These are phyloP conservation scores for Vanilla planifolia DNA, from an alignment of 106 monocot species.

Conservation along the genomic window DNA sequence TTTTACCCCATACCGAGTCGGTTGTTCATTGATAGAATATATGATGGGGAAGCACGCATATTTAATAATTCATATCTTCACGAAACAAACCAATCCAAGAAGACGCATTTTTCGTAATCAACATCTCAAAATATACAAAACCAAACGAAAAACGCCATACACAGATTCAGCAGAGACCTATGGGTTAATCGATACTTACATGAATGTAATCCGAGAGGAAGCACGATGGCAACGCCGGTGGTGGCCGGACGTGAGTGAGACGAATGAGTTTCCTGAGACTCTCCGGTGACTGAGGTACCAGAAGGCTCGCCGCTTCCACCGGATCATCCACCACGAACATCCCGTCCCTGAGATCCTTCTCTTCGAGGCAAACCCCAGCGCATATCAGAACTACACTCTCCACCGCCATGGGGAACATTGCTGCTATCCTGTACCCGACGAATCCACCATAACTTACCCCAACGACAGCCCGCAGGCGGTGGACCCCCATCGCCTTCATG, in stretches of 20 bases:
- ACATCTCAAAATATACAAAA: too few relatives aligned
- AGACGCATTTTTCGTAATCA: too few relatives aligned
- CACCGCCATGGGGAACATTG: conserved; percentile 39
- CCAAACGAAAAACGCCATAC: too few relatives aligned
- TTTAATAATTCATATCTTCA: too few relatives aligned
- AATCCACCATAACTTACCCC: conserved; percentile 87
- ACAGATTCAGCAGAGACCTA: too few relatives aligned
- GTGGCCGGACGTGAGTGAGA: conserved; percentile 51
- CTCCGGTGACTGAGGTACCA: conserved; percentile 68
- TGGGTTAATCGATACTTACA: conserved; percentile 22
- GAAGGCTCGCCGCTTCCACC: conserved; percentile 37
- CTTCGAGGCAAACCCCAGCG: conserved; percentile 75
- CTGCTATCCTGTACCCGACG: conserved; percentile 71
- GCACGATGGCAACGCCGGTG: conserved; percentile 46
- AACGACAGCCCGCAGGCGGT: conserved; percentile 33
- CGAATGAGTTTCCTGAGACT: conserved; percentile 48
- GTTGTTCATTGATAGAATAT: too few relatives aligned
- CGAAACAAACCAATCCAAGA: too few relatives aligned
- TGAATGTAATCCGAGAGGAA: conserved; percentile 65
- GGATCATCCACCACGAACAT: conserved; percentile 58
- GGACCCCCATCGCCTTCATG: conserved; percentile 34
- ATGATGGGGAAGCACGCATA: too few relatives aligned
- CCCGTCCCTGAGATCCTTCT: conserved; percentile 51
- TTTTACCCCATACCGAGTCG: too few relatives aligned
- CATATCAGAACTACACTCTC: conserved; percentile 53